Base-by-base conservation (phyloP, 371 early-diverging fungal genomes). In the Phascolomyces articulosus region DNA sequence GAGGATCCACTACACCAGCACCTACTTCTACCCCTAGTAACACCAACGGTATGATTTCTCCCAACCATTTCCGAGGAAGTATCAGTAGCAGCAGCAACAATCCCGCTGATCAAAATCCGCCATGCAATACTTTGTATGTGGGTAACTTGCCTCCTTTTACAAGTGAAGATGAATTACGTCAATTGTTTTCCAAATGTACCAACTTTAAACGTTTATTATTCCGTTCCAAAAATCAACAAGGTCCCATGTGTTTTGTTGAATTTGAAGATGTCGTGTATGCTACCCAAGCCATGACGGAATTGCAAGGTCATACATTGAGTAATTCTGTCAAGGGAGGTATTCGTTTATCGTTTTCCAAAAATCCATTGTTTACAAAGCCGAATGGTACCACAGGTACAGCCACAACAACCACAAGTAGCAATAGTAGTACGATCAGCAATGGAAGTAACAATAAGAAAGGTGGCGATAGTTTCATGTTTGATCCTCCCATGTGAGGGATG, bases 101-200 rank as follows among this genome's bases (percentile, higher is more conserved):
- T 16, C 73, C 71, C 26, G 78, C 73, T 8, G 78, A 96, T 77
- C 94, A 95, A 72, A 96, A 98, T 71, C 96, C 96, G 18, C 97
- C 97, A 0, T 96, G 98, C 83, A 98, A 98, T 76, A 96, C 97
- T 4, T 83, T 96, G 23, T 96, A 97, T 70, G 96, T 98, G 20
- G 97, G 97, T 40, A 96, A 96, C 72, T 79, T 98, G 40, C 95
- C 96, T 3, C 81, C 85, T 57, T 86, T 90, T 70, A 89, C 96
- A 2, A 85, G 77, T 41, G 97, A 96, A 74, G 94, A 93, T 13
- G 98, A 98, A 74, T 82, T 98, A 58, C 87, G 91, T 18, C 79
- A 79, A 40, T 61, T 96, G 48, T 98, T 98, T 77, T 80, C 85
- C 8, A 71, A 75, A 9, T 90, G 92, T 63, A 73, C 79, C 38